These are phyloP conservation scores for Exophiala xenobiotica DNA, from an alignment of 2,329 filamentous ascomycete genomes.

Conservation along the genomic window DNA sequence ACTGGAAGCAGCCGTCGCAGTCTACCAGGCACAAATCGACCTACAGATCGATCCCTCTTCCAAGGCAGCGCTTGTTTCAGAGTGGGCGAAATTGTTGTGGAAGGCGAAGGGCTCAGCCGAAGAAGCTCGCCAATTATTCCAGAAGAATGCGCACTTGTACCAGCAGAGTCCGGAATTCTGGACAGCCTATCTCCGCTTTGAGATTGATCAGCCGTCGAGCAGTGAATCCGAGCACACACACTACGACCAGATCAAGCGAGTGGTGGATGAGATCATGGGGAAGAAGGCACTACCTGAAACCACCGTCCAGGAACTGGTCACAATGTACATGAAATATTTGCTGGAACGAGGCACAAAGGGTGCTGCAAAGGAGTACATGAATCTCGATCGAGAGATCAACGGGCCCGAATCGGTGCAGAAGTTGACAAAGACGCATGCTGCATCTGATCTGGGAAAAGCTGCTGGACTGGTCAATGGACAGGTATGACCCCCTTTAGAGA, in stretches of 20 bases:
- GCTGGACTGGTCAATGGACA: conserved; percentile 21
- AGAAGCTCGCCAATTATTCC: conserved; percentile 79
- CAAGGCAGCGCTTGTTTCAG: conserved; percentile 81
- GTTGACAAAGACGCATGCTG: conserved; percentile 13
- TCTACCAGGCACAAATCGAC: conserved; percentile 80
- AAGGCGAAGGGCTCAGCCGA: conserved; percentile 78
- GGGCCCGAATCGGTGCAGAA: conserved; percentile 53
- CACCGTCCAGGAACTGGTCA: conserved; percentile 71
- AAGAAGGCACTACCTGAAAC: conserved; percentile 68
- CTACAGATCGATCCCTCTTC: conserved; percentile 71
- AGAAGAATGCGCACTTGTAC: conserved; percentile 79
- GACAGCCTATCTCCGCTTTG: conserved; percentile 84
- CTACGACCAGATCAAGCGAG: conserved; percentile 72
- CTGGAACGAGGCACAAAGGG: conserved; percentile 79
- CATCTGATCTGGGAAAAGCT: conserved; percentile 11
- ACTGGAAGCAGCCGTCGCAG: conserved; percentile 77
- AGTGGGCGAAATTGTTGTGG: conserved; percentile 86
- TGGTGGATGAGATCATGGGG: conserved; percentile 69
- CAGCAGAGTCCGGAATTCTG: conserved; percentile 85
- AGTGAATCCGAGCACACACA: conserved; percentile 63
- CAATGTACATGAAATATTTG: conserved; percentile 78
- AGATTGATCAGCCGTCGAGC: conserved; percentile 76
- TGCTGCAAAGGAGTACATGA: conserved; percentile 80
- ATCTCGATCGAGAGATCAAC: conserved; percentile 81
- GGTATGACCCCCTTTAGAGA: conserved; percentile 6